phyloP scores from a whole-genome alignment of 495 filamentous ascomycete genomes.

The Pyrenula massariospora region DNA sequence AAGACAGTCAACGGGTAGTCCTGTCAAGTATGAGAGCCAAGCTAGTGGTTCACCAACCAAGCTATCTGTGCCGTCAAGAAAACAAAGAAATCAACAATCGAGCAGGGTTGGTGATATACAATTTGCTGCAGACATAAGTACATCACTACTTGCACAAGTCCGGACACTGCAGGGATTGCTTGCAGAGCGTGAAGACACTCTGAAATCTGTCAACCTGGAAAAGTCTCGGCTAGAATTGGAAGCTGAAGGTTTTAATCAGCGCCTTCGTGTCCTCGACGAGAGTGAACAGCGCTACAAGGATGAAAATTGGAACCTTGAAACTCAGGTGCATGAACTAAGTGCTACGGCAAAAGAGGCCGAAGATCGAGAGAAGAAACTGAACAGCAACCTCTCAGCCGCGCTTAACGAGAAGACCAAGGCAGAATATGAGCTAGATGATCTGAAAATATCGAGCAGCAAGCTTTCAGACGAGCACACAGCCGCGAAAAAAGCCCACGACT shows the following conservation, averaged over 20 bases:
- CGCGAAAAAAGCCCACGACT: slow-evolving; percentile 71
- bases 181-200: slow-evolving; percentile 72
- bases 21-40: slow-evolving; percentile 73
- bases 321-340: slow-evolving; percentile 70
- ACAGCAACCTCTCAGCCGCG: slow-evolving; percentile 50
- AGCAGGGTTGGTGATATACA: slow-evolving; percentile 86
- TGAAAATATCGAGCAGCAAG: slow-evolving; percentile 65
- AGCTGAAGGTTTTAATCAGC: slow-evolving; percentile 63
- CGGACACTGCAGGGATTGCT: slow-evolving; percentile 76
- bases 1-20: slow-evolving; percentile 54
- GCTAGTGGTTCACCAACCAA: slow-evolving; percentile 85
- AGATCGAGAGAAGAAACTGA: slow-evolving; percentile 71
- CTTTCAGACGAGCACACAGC: slow-evolving; percentile 67
- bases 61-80: slow-evolving; percentile 70
- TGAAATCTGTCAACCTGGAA: slow-evolving; percentile 62
- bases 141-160: slow-evolving; percentile 77
- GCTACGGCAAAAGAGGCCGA: slow-evolving; percentile 56
- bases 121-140: slow-evolving; percentile 91
- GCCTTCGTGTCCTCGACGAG: slow-evolving; percentile 73
- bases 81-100: slow-evolving; percentile 79
- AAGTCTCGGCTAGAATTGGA: slow-evolving; percentile 72
- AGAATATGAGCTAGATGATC: slow-evolving; percentile 79
- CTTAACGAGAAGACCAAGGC: slow-evolving; percentile 64
- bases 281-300: slow-evolving; percentile 93
- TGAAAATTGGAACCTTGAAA: slow-evolving; percentile 94